Evolutionary conservation across 2,329 filamentous ascomycete species (phyloP).

Genomic region (Xylariomycetidae sp.): DNA sequence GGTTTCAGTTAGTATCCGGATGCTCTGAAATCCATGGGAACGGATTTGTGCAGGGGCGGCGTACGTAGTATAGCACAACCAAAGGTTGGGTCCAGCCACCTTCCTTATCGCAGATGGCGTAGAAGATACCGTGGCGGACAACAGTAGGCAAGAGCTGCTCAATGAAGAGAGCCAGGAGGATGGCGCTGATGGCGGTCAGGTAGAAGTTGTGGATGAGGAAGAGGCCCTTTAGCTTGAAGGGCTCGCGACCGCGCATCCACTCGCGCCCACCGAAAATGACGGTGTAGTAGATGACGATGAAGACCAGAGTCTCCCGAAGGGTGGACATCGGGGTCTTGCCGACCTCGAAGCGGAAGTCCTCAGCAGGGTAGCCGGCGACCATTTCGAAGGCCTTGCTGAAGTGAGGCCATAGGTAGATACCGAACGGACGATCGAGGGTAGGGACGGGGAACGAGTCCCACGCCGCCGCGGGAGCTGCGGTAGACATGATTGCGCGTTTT

Average conservation of each 20-base stretch:
- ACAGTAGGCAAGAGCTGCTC: conserved; percentile 88
- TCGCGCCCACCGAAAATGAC: conserved; percentile 91
- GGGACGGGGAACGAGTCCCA: conserved; percentile 60
- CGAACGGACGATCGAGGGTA: conserved; percentile 86
- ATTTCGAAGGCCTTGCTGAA: conserved; percentile 81
- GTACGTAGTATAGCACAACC: conserved; percentile 93
- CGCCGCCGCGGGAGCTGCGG: conserved; percentile 34
- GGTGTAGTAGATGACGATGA: conserved; percentile 84
- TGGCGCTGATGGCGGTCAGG: conserved; percentile 77
- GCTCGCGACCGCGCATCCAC: conserved; percentile 78
- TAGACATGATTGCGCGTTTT: conserved; percentile 17
- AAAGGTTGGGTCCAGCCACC: conserved; percentile 93
- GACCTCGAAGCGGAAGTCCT: conserved; percentile 77
- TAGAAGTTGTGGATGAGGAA: conserved; percentile 98
- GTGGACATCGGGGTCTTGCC: conserved; percentile 88
- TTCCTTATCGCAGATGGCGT: conserved; percentile 71
- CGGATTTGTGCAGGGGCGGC: conserved; percentile 29
- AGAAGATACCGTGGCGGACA: conserved; percentile 75
- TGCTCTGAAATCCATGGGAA: conserved; percentile 3
- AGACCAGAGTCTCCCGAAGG: conserved; percentile 71
- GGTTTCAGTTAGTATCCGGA: conserved; percentile 31
- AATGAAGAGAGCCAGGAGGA: conserved; percentile 76
- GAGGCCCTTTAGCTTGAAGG: conserved; percentile 79
- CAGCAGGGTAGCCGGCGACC: conserved; percentile 72
- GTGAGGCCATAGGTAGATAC: conserved; percentile 85